Percentiles rank a stretch among this genome's conserved stretches.
phyloP scores from a whole-genome alignment of 2,329 filamentous ascomycete genomes.

The Anthostomella pinea region DNA sequence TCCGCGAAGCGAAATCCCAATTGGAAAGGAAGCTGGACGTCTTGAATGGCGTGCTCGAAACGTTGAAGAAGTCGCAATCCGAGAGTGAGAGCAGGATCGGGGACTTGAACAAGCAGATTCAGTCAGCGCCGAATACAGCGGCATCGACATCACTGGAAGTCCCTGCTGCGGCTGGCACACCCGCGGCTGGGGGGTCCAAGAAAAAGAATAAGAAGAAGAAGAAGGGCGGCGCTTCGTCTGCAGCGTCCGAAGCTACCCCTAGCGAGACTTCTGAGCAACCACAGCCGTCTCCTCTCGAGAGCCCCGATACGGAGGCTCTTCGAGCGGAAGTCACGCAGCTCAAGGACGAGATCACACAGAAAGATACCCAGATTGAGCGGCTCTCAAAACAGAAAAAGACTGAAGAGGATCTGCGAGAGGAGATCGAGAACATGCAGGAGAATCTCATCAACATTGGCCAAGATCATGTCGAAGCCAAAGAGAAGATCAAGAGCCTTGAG shows the following conservation, averaged over 20 bases:
- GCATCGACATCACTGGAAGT: slow-evolving; percentile 24
- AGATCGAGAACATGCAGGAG: slow-evolving; percentile 80
- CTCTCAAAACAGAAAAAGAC: slow-evolving; percentile 68
- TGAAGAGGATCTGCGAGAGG: slow-evolving; percentile 77
- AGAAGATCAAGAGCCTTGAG: slow-evolving; percentile 68
- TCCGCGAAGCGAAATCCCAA: slow-evolving; percentile 33
- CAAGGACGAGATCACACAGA: slow-evolving; percentile 55
- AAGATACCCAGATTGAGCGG: slow-evolving; percentile 69
- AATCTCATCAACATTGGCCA: slow-evolving; percentile 76
- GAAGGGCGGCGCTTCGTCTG: slow-evolving; percentile 60
- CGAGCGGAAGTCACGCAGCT: slow-evolving; percentile 49
- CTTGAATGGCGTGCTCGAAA: slow-evolving; percentile 44
- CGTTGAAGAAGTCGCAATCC: slow-evolving; percentile 36
- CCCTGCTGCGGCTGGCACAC: slow-evolving; percentile 24
- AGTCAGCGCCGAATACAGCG: slow-evolving; percentile 15
- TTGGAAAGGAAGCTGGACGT: slow-evolving; percentile 40
- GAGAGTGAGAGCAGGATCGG: slow-evolving; percentile 41
- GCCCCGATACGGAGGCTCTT: slow-evolving; percentile 35
- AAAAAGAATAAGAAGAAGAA: slow-evolving; percentile 93
- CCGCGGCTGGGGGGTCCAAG: slow-evolving; percentile 36
- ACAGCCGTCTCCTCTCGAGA: slow-evolving; percentile 29
- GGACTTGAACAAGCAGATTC: slow-evolving; percentile 39
- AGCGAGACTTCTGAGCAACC: slow-evolving; percentile 37
- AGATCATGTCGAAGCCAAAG: slow-evolving; percentile 80
- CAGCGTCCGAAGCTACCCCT: slow-evolving; percentile 38